These are phyloP conservation scores for Prosopis cineraria DNA, from an alignment of 306 rosid species.

Conservation along the genomic window DNA sequence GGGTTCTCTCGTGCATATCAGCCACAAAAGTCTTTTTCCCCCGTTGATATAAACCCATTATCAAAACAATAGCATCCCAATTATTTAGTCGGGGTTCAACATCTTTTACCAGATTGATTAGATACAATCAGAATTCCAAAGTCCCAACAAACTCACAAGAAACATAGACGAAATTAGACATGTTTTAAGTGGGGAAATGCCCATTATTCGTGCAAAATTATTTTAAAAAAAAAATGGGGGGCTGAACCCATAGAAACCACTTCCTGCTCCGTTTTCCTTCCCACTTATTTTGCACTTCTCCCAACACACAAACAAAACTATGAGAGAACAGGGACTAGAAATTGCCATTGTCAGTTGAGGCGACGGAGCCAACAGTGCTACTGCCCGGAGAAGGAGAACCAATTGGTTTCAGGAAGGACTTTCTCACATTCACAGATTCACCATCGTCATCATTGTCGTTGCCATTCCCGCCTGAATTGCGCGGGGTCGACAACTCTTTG, in stretches of 20 bases:
- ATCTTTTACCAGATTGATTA: not conserved
- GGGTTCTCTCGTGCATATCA: not conserved
- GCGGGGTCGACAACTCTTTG: slow-evolving; percentile 29
- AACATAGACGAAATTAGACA: not conserved
- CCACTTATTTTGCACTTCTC: not conserved
- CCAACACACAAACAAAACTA: not conserved
- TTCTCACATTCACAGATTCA: slow-evolving; percentile 28
- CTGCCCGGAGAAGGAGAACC: slow-evolving; percentile 49
- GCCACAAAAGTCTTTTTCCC: not conserved
- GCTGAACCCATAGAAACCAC: not conserved
- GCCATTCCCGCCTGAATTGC: slow-evolving; percentile 34
- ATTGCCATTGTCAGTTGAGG: slow-evolving; percentile 41
- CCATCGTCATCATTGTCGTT: slow-evolving; percentile 22
- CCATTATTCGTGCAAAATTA: not conserved
- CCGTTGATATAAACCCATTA: not conserved
- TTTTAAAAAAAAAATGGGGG: too few relatives aligned
- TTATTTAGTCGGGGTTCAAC: not conserved
- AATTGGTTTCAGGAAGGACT: slow-evolving; percentile 42
- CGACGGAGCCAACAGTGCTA: slow-evolving; percentile 30
- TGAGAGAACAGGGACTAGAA: not conserved
- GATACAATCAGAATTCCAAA: not conserved
- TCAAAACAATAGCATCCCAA: not conserved
- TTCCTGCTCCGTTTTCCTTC: slow-evolving; percentile 12
- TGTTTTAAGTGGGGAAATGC: not conserved
- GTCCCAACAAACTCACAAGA: not conserved